Base-by-base conservation (phyloP, 768 basidiomycete genomes). In the Hypsizygus marmoreus region DNA sequence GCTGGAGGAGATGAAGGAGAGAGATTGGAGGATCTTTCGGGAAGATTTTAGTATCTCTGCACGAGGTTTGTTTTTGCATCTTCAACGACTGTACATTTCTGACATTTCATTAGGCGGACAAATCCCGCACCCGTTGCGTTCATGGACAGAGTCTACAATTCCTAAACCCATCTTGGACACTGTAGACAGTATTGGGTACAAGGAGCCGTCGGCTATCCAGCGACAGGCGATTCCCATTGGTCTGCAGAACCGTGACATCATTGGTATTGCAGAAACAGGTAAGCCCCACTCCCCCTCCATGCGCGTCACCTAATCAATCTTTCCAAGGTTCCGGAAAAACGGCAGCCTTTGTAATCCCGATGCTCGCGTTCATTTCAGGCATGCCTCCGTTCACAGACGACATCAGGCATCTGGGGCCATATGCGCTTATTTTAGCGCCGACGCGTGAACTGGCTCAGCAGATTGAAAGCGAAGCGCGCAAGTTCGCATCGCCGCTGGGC, bases 181-280 rank as follows among this genome's bases (percentile, higher is more conserved):
- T 46, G 91, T 99, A 41, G 93, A 90, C 23, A 73, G 79, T 58
- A 87, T 98, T 66, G 97, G 97, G 0, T 99, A 99, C 74, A 94
- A 91, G 59, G 95, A 98, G 49, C 97, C 97, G 1, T 91, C 89
- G 26, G 84, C 97, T 5, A 99, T 99, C 63, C 97, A 99, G 67
- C 79, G 97, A 28, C 97, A 98, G 64, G 97, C 97, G 6, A 99
- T 99, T 51, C 97, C 97, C n/a, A 97, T 99, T 48, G 97, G 97
- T 35, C 68, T 98, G 52, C 91, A 95, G 62, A 94, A 95, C 60
- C 81, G 97, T 40, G 97, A 99, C 66, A 84, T 98, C 53, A 97
- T 99, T 61, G 97, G 97, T 55, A 95, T 99, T 49, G 97, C 97
- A 47, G 95, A 99, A 69, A 99, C 97, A 34, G 95, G 94, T 91